Conservation (phyloP, 179 eudicot genomes). For the Silene noctiflora region DNA sequence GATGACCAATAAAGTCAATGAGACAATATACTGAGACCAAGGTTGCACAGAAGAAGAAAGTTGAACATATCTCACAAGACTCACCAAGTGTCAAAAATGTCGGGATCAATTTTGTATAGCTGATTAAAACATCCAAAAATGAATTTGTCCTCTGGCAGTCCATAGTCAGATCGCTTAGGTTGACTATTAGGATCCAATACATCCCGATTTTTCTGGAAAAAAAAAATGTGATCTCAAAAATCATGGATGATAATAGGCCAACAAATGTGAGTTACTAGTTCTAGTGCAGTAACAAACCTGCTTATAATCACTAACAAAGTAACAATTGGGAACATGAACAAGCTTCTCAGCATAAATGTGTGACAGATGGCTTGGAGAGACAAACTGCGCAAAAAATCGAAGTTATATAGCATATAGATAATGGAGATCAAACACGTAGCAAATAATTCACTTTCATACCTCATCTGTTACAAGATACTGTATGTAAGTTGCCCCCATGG, state of each 20-base stretch:
- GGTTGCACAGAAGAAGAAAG: background rate
- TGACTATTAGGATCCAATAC: conserved; percentile 64
- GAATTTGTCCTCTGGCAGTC: conserved; percentile 89
- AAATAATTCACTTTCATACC: conserved; percentile 37
- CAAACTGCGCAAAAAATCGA: conserved; percentile 62
- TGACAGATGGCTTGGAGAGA: conserved; percentile 67
- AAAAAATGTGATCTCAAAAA: background rate
- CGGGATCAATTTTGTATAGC: conserved; percentile 97
- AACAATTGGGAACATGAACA: conserved; percentile 96
- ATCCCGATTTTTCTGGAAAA: conserved; percentile 76
- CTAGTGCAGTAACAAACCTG: conserved; percentile 47
- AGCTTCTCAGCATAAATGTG: conserved; percentile 89
- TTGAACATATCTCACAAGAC: background rate
- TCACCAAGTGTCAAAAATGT: conserved; percentile 85
- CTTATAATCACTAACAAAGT: conserved; percentile 94
- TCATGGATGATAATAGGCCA: background rate
- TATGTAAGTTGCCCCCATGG: conserved; percentile 91
- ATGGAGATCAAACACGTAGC: background rate
- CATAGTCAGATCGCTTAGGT: conserved; percentile 87
- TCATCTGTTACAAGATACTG: conserved; percentile 94
- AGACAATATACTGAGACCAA: background rate
- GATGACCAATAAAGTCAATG: background rate
- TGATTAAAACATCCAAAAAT: conserved; percentile 97
- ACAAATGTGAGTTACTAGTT: background rate
- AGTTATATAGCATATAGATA: background rate